Evolutionary conservation across 176 grass and related monocot species (phyloP).

Genomic region (Triticum dicoccoides): DNA sequence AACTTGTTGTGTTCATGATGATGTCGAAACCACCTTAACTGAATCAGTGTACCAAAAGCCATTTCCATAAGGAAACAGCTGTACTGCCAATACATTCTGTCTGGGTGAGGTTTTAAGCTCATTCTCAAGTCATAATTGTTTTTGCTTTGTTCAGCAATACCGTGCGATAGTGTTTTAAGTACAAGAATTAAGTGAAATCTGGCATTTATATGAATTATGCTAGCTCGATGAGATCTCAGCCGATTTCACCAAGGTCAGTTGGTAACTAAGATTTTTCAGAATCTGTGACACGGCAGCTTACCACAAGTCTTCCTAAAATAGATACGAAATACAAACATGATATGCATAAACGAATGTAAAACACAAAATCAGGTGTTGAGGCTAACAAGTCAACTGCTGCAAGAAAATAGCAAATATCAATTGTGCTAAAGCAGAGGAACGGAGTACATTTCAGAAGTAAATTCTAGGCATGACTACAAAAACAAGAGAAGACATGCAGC

Average conservation of each 20-base stretch:
- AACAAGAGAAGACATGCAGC: background rate
- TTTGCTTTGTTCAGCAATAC: background rate
- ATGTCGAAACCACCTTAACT: background rate
- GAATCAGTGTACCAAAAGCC: background rate
- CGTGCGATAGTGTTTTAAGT: background rate
- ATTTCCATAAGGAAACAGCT: background rate
- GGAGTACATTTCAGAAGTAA: constrained; percentile 3
- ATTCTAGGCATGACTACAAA: background rate
- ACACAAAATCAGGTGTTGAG: constrained; percentile 2
- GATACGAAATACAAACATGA: background rate
- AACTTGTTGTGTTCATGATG: background rate
- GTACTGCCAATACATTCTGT: background rate
- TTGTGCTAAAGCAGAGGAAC: constrained; percentile 6
- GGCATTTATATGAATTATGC: background rate
- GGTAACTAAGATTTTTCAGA: background rate
- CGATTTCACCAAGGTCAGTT: background rate
- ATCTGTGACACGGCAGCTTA: background rate
- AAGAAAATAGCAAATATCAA: constrained; percentile 13
- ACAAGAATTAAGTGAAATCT: constrained; percentile 1
- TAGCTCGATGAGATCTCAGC: background rate
- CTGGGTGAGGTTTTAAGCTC: background rate
- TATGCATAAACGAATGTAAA: constrained; percentile 10
- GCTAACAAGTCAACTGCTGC: background rate
- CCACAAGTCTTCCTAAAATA: background rate
- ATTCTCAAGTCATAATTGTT: background rate